A percentile compares a stretch with the other conserved stretches of the same genome.
phyloP scores from a whole-genome alignment of 805 yeast genomes.

The Monosporozyma aquatica region DNA sequence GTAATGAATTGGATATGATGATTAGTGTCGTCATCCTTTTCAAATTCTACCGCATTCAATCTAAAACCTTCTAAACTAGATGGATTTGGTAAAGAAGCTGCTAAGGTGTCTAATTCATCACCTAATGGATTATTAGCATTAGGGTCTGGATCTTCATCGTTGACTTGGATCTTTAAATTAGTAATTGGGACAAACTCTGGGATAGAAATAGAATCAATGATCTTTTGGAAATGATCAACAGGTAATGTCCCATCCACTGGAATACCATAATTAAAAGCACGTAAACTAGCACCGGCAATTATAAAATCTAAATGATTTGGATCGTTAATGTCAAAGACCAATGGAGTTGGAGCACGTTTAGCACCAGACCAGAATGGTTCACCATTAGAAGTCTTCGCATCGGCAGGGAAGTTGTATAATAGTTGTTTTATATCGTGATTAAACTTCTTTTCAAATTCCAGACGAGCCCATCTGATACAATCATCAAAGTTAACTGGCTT shows the following conservation, averaged over 20 bases:
- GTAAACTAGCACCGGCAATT: slow-evolving; percentile 81
- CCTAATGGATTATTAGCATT: slow-evolving; percentile 46
- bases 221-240: slow-evolving; percentile 41
- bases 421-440: slow-evolving; percentile 82
- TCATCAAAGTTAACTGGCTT: slow-evolving; percentile 89
- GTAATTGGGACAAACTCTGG: slow-evolving; percentile 68
- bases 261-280: slow-evolving; percentile 85
- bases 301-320: slow-evolving; percentile 75
- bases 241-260: slow-evolving; percentile 56
- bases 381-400: slow-evolving; percentile 83
- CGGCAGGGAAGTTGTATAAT: slow-evolving; percentile 88
- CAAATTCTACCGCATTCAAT: slow-evolving; percentile 84
- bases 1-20: slow-evolving; percentile 94
- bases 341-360: slow-evolving; percentile 89
- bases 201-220: slow-evolving; percentile 41
- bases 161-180: slow-evolving; percentile 72
- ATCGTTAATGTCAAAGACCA: slow-evolving; percentile 64
- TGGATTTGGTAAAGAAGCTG: slow-evolving; percentile 79
- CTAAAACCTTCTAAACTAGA: slow-evolving; percentile 82
- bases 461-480: slow-evolving; percentile 91
- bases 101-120: slow-evolving; percentile 57
- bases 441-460: slow-evolving; percentile 78
- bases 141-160: slow-evolving; percentile 83
- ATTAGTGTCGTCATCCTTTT: slow-evolving; percentile 94
- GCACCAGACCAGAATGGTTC: slow-evolving; percentile 98